Base-by-base conservation (phyloP, 805 yeast species). In the Torulaspora microellipsoides region DNA sequence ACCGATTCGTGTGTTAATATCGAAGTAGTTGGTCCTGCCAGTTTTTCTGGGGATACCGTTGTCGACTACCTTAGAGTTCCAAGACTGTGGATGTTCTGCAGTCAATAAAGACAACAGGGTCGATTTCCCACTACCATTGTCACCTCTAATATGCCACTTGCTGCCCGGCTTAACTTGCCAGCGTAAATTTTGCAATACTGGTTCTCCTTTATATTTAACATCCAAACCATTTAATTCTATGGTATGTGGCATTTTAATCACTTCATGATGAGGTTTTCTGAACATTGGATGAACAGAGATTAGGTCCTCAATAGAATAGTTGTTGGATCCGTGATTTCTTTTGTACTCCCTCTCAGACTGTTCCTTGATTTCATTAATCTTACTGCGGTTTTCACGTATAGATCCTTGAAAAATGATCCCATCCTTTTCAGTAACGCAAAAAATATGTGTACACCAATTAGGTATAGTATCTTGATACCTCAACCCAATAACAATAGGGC, bases 81-180 rank as follows among this genome's bases (percentile, higher is more conserved):
- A 91, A 1, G 96, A 82, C 65, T 91, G 96, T 1, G 99, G 99
- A 60, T 91, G 99, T 55, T 91, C 99, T 3, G 95, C 89, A 0
- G 96, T 89, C 25, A 91, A 71, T 36, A 93, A 62, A 2, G 97
- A 79, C 12, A 93, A 65, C 17, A 91, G 66, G 0, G 99, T 93
- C 1, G 96, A 85, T 62, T 91, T 91, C 0, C 99, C 99, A 0
- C 95, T 76, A 1, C 99, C 99, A 53, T 93, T 91, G 45, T 80
- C 77, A 2, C 99, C 99, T 44, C 83, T 69, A 27, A 91, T 72
- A 59, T 93, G 95, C 95, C 97, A 88, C 56, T 78, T 82, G 30
- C 87, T 85, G 3, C 95, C 95, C 34, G 69, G 69, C 3, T 70
- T 67, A 10, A 89, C 82, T 7, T 65, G 66, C 90, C 96, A 85